Evolutionary conservation across 2,329 filamentous ascomycete species (phyloP).

Genomic region (Aspergillus sojae): DNA sequence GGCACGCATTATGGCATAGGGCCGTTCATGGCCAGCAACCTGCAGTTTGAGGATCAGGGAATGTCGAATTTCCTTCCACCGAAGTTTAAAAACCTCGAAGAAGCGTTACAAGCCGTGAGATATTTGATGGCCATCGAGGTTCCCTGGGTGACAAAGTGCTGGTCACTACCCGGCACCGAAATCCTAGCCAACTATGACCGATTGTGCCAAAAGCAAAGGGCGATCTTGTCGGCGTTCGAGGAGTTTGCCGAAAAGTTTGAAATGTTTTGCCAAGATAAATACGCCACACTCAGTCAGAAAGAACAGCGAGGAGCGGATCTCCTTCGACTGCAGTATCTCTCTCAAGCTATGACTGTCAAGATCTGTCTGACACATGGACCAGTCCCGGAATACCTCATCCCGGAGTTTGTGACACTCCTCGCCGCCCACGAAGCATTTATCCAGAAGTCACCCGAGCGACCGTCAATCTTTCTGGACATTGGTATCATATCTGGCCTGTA

Average conservation of each 20-base stretch:
- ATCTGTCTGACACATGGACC: slow-evolving; percentile 14
- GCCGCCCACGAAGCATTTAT: slow-evolving; percentile 7
- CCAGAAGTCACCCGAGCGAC: slow-evolving; percentile 7
- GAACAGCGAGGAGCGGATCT: slow-evolving; percentile 13
- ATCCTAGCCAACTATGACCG: slow-evolving; percentile 7
- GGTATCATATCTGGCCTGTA: slow-evolving; percentile 16
- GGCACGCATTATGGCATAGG: neutral
- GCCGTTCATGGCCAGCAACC: neutral
- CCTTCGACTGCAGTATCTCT: slow-evolving; percentile 8
- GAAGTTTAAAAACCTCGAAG: neutral
- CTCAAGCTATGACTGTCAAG: slow-evolving; percentile 13
- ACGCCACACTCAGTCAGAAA: neutral
- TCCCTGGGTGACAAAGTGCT: slow-evolving; percentile 17
- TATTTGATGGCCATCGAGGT: slow-evolving; percentile 9
- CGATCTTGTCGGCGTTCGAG: neutral
- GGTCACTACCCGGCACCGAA: slow-evolving; percentile 12
- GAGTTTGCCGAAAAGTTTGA: neutral
- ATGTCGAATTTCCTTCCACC: neutral
- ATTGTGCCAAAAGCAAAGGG: slow-evolving; percentile 6
- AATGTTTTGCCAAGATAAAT: neutral
- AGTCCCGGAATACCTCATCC: slow-evolving; percentile 2
- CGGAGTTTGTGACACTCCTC: slow-evolving; percentile 12
- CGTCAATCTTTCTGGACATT: slow-evolving; percentile 16
- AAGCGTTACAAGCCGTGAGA: neutral
- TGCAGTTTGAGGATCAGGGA: neutral